Conservation (phyloP, 257 asterid species). For the Nicotiana obtusifolia region DNA sequence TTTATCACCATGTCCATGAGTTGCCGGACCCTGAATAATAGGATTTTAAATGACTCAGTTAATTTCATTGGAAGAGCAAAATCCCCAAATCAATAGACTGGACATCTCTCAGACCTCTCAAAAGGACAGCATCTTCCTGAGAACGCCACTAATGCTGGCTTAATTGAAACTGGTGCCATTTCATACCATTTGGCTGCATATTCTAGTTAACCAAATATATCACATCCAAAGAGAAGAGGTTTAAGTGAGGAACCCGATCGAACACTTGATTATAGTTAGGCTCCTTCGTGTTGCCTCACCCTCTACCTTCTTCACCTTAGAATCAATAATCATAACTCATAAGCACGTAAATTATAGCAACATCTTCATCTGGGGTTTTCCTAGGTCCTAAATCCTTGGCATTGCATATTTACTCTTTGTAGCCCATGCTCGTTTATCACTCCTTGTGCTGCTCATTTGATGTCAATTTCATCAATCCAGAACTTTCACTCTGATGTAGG, state of each 20-base stretch:
- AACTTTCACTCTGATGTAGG: too few species aligned
- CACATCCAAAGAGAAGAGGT: neutral
- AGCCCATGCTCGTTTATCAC: neutral
- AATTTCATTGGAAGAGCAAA: too few species aligned
- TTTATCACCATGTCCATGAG: conserved; percentile 27
- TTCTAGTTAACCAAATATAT: neutral
- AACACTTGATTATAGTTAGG: neutral
- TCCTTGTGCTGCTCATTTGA: neutral
- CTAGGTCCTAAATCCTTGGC: neutral
- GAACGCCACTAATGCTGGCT: neutral
- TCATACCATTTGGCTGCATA: neutral
- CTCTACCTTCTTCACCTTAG: neutral
- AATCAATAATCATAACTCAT: neutral
- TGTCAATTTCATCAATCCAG: too few species aligned
- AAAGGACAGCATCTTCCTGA: neutral
- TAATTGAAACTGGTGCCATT: neutral
- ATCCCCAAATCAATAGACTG: too few species aligned
- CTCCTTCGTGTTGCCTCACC: neutral
- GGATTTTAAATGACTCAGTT: too few species aligned
- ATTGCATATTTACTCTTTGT: neutral
- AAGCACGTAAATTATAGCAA: neutral
- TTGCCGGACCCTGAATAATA: conserved; percentile 20
- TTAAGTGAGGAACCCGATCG: neutral
- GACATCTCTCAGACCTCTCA: neutral
- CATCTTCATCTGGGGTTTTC: neutral